Conservation (phyloP, 2,329 filamentous ascomycete genomes). For the Epichloe brachyelytri region DNA sequence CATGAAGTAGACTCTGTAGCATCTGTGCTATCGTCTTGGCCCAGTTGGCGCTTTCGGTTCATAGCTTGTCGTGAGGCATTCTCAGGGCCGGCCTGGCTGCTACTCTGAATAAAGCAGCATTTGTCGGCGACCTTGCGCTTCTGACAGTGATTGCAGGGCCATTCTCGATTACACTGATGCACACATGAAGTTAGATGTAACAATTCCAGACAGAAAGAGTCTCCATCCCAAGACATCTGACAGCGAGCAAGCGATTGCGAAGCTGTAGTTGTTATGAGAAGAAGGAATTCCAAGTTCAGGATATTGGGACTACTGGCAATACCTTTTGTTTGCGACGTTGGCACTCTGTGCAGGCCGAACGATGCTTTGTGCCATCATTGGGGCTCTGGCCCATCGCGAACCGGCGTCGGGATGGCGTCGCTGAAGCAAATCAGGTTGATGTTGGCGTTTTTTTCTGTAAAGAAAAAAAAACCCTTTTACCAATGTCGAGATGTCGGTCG, state of each 20-base stretch:
- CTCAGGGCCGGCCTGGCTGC: slow-evolving; percentile 10
- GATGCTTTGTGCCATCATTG: slow-evolving; percentile 8
- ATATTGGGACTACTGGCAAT: neutral
- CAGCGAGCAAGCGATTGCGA: neutral
- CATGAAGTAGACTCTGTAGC: slow-evolving; percentile 12
- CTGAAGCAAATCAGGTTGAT: neutral
- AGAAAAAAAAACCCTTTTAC: neutral
- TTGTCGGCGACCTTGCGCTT: slow-evolving; percentile 25
- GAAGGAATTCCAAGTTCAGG: neutral
- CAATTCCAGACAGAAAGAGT: neutral
- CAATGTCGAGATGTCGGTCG: too few relatives aligned
- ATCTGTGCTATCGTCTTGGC: slow-evolving; percentile 9
- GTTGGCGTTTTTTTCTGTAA: neutral
- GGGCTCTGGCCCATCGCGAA: slow-evolving; percentile 7
- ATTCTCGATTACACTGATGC: slow-evolving; percentile 25
- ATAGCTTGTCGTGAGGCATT: slow-evolving; percentile 10
- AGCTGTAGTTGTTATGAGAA: neutral
- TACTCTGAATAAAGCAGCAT: slow-evolving; percentile 19
- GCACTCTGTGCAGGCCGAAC: slow-evolving; percentile 31
- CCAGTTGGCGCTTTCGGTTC: slow-evolving; percentile 13
- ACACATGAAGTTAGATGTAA: neutral
- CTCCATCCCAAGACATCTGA: neutral
- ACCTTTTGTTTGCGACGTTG: slow-evolving; percentile 27
- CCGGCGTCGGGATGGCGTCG: neutral
- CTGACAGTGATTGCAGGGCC: slow-evolving; percentile 27